Evolutionary conservation across 2,329 filamentous ascomycete species (phyloP), one percentile per base, ranked within the genome.

Genomic region (Penicillium olsonii): DNA sequence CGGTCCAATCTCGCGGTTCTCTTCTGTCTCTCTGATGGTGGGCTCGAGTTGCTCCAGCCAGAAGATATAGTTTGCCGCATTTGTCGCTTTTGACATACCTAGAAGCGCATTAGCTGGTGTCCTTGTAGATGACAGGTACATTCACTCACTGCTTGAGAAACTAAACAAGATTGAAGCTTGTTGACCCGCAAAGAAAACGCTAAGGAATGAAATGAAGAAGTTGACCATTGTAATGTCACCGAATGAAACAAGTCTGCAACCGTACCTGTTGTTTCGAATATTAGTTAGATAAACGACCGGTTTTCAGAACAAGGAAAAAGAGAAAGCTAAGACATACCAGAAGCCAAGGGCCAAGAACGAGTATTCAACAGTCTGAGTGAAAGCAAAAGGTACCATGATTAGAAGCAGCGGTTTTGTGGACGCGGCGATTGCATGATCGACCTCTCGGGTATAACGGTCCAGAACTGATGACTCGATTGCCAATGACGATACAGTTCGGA

Each of bases 221-320:
- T 67, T 55, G 18, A 44, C 37, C 19, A 62, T 57, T 4, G 45
- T 62, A 24, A 67, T 55, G 55, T 86, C 78, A 2, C 75, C 71
- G 17, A 64, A 67, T 1, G 73, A 71, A n/a, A 87, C 61, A 22
- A 87, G 75, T 9, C 71, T 76, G 4, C 79, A 82, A 37, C 83
- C 84, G 52, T 87, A 87, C 78, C 81, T 42, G 48, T 37, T 52
- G 59, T 52, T 31, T 31, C 29, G 4, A 31, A 31, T 4, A 4
- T 8, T 6, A 31, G 29, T 31, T 31, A 31, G 52, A 59, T 40
- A 55, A 54, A 48, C 19, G 3, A 52, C 59, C 20, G 55, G 60
- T 39, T 51, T 34, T 15, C 7, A 34, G 9, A n/a, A 12, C 1
- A n/a, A 7, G n/a, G n/a, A 33, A 34, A 8, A 54, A 3, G 9